Percentiles rank a stretch among this genome's conserved stretches.
Conservation (phyloP, 805 yeast species). For the Cyberlindnera xylosilytica region DNA sequence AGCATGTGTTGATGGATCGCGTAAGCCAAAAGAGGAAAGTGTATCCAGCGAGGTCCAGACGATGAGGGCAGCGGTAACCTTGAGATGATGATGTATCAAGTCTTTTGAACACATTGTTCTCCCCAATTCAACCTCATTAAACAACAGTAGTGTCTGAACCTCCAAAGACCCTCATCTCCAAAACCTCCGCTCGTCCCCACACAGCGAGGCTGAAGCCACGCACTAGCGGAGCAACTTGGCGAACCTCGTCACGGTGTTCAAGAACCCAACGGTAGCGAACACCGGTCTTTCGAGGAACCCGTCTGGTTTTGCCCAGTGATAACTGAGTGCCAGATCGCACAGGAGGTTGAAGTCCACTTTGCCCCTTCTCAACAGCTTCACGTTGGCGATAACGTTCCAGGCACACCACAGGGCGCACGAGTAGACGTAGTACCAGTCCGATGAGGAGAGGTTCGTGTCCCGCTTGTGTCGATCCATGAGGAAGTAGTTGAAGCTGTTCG, state of each 20-base stretch:
- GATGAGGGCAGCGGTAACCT: too few relatives aligned
- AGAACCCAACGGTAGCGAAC: conserved; percentile 21
- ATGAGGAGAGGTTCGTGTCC: conserved; percentile 6
- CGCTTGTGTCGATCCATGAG: conserved; percentile 12
- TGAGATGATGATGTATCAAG: too few relatives aligned
- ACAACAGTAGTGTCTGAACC: too few relatives aligned
- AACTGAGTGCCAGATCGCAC: conserved; percentile 19
- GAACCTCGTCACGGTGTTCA: conserved; percentile 16
- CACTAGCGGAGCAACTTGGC: conserved; percentile 5
- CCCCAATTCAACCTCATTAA: too few relatives aligned
- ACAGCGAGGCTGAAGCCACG: not conserved
- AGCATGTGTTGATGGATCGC: too few relatives aligned
- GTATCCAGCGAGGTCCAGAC: too few relatives aligned
- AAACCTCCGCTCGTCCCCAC: not conserved
- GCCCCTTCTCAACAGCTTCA: conserved; percentile 13
- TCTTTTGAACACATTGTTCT: too few relatives aligned
- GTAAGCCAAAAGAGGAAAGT: too few relatives aligned
- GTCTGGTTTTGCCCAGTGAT: conserved; percentile 22
- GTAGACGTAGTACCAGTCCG: conserved; percentile 24
- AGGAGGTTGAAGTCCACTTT: conserved; percentile 9
- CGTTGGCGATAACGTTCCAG: conserved; percentile 13
- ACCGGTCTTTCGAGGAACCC: conserved; percentile 17
- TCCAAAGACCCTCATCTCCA: too few relatives aligned
- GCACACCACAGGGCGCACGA: conserved; percentile 22
- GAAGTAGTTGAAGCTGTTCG: conserved; percentile 12